Base-by-base conservation (phyloP, 345 rosid species). In the Aurinia saxatilis region DNA sequence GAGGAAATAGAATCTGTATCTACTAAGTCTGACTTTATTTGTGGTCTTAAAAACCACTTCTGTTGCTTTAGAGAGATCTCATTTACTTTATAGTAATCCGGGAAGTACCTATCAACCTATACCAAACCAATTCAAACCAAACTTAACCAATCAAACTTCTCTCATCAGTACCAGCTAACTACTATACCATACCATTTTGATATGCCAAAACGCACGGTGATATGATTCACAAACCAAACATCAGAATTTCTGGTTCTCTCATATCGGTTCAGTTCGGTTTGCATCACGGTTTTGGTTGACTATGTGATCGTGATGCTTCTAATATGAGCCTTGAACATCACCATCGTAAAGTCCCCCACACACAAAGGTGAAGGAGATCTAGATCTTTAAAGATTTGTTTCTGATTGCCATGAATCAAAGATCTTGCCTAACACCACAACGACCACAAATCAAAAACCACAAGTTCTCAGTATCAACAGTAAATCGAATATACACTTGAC, bases 241-340 rank as follows among this genome's bases (percentile, higher is more conserved):
- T 50, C 10, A 51, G 9, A 41, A 10, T n/a, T n/a, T n/a, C n/a
- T 12, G 21, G 34, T 52, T 13, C 25, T 53, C 29, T 61, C 8
- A 52, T 13, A 44, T 14, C 1, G 9, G 25, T 34, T 25, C 19
- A 11, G 48, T 23, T 47, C 9, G 42, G 57, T 31, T 19, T 40
- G 9, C 10, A 5, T 47, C 3, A 50, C 10, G 25, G 33, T 68
- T 29, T 45, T 17, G 64, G 68, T 70, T 70, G 74, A 63, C 63
- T 47, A 47, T 4, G 38, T 11, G 69, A 39, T 31, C 36, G 46
- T 46, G 52, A 55, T 56, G 46, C 52, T 54, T 9, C 53, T 54
- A 46, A 14, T 37, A 30, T 30, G 63, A 62, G 37, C 73, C 68
- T 37, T 69, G 47, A 56, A 63, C 65, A 70, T 70, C 65, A 48